These are phyloP conservation scores for Naegleria fowleri DNA, from an alignment of 208 protist species.

Conservation along the genomic window DNA sequence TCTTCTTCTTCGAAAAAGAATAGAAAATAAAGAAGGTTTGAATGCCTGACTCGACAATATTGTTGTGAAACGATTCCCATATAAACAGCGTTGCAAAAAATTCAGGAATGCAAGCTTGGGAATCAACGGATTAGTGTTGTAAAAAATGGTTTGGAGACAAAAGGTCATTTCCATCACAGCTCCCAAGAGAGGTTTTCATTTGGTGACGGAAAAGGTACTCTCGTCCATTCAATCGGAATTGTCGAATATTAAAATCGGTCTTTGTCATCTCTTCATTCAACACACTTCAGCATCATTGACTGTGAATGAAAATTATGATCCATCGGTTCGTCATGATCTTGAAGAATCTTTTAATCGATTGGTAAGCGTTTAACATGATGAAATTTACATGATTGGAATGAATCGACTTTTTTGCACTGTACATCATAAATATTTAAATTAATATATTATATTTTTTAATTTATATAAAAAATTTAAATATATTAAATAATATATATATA, in stretches of 20 bases:
- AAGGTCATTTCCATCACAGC: background rate
- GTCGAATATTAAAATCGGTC: background rate
- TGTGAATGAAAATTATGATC: conserved; percentile 50
- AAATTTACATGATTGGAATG: conserved; percentile 42
- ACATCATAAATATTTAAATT: no score
- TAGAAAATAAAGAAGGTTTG: no score
- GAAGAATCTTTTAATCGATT: background rate
- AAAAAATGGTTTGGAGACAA: conserved; percentile 22
- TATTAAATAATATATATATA: no score
- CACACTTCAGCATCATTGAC: conserved; percentile 48
- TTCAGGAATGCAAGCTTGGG: no score
- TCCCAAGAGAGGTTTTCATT: conserved; percentile 2
- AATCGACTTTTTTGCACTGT: no score
- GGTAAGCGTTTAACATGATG: conserved; percentile 33
- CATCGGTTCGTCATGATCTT: background rate
- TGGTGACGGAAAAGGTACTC: background rate
- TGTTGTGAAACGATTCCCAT: no score
- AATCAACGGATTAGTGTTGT: no score
- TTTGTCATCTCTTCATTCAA: conserved; percentile 43
- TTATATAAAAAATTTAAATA: no score
- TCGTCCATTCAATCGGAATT: background rate
- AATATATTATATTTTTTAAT: no score
- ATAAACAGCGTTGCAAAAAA: no score
- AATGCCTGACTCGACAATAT: no score
- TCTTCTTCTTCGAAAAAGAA: no score